These are phyloP conservation scores for Solanum dulcamara DNA, from an alignment of 257 asterid species.

Conservation along the genomic window DNA sequence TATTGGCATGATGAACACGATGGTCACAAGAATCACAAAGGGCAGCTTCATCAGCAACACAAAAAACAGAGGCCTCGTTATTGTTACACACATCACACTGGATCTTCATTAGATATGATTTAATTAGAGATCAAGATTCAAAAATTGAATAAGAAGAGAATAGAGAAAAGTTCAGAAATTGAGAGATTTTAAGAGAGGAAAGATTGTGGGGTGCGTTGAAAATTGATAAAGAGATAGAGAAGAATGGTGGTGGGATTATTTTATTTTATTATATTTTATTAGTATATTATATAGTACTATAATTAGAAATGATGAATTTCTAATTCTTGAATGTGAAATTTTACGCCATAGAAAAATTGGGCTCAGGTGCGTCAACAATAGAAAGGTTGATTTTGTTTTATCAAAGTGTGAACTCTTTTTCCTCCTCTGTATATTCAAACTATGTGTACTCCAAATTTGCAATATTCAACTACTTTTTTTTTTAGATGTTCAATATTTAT, in stretches of 20 bases:
- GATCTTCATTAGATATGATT: conserved; percentile 53
- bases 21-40: conserved; percentile 86
- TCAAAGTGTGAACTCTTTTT: background rate
- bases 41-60: conserved; percentile 86
- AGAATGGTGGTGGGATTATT: background rate
- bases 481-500: too few relatives aligned
- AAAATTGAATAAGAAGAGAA: background rate
- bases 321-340: background rate
- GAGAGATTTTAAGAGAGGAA: background rate
- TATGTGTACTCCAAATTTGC: background rate
- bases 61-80: conserved; percentile 52
- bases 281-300: background rate
- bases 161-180: background rate
- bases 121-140: background rate
- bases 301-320: conserved; percentile 10
- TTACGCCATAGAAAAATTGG: background rate
- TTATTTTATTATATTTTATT: background rate
- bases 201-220: conserved; percentile 1
- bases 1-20: conserved; percentile 94
- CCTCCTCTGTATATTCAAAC: background rate
- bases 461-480: too few relatives aligned
- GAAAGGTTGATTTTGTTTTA: background rate
- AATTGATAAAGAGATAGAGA: background rate
- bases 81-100: conserved; percentile 80
- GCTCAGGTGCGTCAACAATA: background rate